Evolutionary conservation across 768 basidiomycete genomes (phyloP).

Genomic region (Rhodosporidiobolus odoratus): DNA sequence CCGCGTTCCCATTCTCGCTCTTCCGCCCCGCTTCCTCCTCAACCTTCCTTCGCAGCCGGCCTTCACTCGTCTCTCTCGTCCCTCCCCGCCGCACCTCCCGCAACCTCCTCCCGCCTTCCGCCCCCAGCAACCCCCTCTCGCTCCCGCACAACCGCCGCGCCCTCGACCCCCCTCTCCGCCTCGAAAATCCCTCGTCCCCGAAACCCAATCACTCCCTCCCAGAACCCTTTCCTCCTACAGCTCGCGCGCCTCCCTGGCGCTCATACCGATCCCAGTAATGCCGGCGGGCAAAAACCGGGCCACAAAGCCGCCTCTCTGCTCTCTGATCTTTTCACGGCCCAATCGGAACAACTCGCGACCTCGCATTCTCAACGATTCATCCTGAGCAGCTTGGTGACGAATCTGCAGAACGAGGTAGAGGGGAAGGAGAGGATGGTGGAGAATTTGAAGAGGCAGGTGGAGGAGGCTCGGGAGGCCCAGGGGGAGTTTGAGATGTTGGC

Average conservation of each 20-base stretch:
- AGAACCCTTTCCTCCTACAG: slow-evolving; percentile 20
- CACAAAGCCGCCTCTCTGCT: slow-evolving; percentile 11
- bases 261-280: not conserved
- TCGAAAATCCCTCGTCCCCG: slow-evolving; percentile 26
- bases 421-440: slow-evolving; percentile 20
- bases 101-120: not conserved
- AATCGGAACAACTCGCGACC: slow-evolving; percentile 16
- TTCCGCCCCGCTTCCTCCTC: slow-evolving; percentile 2
- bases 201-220: slow-evolving; percentile 16
- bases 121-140: not conserved
- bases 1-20: not conserved
- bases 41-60: slow-evolving; percentile 1
- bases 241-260: not conserved
- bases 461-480: not conserved
- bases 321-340: slow-evolving; percentile 28
- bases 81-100: not conserved
- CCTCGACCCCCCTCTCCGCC: not conserved
- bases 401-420: slow-evolving; percentile 30
- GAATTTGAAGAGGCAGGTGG: slow-evolving; percentile 18
- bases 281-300: too few relatives aligned
- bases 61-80: not conserved
- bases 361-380: slow-evolving; percentile 21
- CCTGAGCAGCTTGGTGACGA: slow-evolving; percentile 17
- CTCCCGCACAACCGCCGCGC: not conserved
- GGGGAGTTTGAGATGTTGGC: slow-evolving; percentile 18